phyloP scores from a whole-genome alignment of 2,329 filamentous ascomycete species.

The Nigrograna mackinnonii region DNA sequence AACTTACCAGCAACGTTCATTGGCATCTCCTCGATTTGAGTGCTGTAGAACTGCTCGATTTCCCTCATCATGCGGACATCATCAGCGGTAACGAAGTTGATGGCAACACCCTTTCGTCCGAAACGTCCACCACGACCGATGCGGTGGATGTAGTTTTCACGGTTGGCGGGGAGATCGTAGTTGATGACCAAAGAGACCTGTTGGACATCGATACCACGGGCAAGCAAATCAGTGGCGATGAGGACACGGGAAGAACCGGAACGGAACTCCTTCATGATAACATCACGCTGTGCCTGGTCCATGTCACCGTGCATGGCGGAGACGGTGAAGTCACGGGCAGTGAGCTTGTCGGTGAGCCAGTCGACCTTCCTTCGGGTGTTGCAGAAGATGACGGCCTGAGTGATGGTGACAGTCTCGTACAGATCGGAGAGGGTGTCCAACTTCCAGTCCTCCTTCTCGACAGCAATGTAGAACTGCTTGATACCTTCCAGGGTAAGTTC shows the following conservation, averaged over 20 bases:
- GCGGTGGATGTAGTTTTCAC: conserved; percentile 99
- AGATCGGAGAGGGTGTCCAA: conserved; percentile 97
- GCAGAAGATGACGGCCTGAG: conserved; percentile 99
- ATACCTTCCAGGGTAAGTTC: conserved; percentile 99
- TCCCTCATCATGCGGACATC: conserved; percentile 99
- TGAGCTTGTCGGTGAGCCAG: conserved; percentile 99
- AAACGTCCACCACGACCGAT: conserved; percentile 99
- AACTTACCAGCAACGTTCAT: conserved; percentile 77
- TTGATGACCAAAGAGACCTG: conserved; percentile 99
- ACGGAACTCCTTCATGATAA: conserved; percentile 99
- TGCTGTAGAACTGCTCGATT: conserved; percentile 99
- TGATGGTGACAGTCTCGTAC: conserved; percentile 99
- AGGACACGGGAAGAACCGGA: conserved; percentile 97
- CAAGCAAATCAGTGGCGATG: conserved; percentile 95
- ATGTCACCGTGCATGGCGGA: conserved; percentile 99
- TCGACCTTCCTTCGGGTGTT: conserved; percentile 99
- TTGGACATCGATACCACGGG: conserved; percentile 99
- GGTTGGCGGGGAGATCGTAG: conserved; percentile 98
- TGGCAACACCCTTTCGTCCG: conserved; percentile 99
- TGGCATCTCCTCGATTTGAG: conserved; percentile 99
- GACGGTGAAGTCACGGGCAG: conserved; percentile 97
- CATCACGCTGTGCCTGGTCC: conserved; percentile 95
- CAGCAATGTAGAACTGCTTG: conserved; percentile 99
- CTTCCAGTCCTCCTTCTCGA: conserved; percentile 99
- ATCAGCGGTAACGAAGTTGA: conserved; percentile 99